Base-by-base conservation (phyloP, 1,284 basidiomycete species). In the Cutaneotrichosporon mucoides region DNA sequence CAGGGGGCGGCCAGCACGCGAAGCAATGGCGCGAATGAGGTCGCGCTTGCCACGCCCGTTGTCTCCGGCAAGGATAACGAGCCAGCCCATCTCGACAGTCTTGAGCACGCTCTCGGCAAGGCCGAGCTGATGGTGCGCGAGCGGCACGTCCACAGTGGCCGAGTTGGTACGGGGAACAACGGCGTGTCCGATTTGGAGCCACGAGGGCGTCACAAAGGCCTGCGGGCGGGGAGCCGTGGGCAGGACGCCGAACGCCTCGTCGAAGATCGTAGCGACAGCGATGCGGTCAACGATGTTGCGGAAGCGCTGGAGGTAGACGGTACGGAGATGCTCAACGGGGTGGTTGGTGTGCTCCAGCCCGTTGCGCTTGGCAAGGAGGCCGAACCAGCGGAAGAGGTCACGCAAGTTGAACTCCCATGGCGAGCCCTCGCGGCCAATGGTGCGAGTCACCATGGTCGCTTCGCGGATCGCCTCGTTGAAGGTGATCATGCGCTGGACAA, bases 321-420 rank as follows among this genome's bases (percentile, higher is more conserved):
- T 83, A 12, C 84, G 82, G 10, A 94, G 80, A 67, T 86, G 85
- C 52, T 86, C 82, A 15, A 80, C 77, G 0, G 90, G 88, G 66
- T 86, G 82, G n/a, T 73, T 68, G 16, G 73, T 78, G 12, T 85
- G 71, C 57, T 93, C 85, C 24, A 85, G 79, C 0, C 86, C 88
- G 35, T 81, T 78, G 38, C 72, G 67, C 11, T 72, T 63, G 47
- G 79, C 73, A 8, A 82, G 67, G 16, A 85, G 75, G 6, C 72
- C 70, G 53, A 85, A 79, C 95, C 96, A 99, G 53, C 96, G 86
- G 62, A 95, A 85, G 44, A 98, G 83, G 76, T 99, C 96, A 42
- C 96, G 89, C 55, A 99, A 81, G 73, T 99, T 99, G 82, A 99
- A 98, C 73, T 99, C 96, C 96, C 96, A 99, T 1, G 96, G 96